Conservation (phyloP, 2,329 filamentous ascomycete genomes). For the Ceratocystis ficicola region DNA sequence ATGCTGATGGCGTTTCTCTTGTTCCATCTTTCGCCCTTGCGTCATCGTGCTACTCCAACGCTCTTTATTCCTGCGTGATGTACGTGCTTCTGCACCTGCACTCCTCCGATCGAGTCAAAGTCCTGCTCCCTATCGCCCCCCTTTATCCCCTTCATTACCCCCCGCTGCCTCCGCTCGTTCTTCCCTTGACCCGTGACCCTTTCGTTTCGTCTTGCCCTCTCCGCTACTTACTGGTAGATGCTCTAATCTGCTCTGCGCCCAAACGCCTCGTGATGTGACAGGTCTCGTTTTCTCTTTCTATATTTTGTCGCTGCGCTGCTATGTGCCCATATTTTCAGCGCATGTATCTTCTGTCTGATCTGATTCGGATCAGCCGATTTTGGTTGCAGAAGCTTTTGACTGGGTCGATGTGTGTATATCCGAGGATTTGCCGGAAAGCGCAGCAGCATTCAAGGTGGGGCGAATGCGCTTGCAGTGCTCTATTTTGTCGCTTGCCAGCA, state of each 20-base stretch:
- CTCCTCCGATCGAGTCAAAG: neutral
- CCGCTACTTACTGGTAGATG: neutral
- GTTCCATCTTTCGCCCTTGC: too few relatives aligned
- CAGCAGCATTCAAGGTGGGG: neutral
- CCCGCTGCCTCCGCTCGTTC: neutral
- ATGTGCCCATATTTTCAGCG: neutral
- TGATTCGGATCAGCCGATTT: neutral
- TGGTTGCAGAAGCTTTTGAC: neutral
- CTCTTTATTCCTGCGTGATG: too few relatives aligned
- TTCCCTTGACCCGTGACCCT: conserved; percentile 1
- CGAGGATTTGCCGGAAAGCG: too few relatives aligned
- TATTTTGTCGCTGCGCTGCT: neutral
- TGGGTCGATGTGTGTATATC: neutral
- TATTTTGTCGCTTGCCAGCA: neutral
- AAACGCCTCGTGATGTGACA: neutral
- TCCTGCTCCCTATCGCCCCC: neutral
- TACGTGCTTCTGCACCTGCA: too few relatives aligned
- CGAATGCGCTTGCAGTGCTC: neutral
- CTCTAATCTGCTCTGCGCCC: neutral
- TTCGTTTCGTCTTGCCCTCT: neutral
- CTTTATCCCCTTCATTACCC: neutral
- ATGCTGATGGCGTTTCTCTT: too few relatives aligned
- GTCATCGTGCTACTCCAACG: too few relatives aligned
- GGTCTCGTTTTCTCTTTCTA: neutral
- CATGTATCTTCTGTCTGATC: neutral